Evolutionary conservation across 345 rosid species (phyloP).

Genomic region (Populus tremula): DNA sequence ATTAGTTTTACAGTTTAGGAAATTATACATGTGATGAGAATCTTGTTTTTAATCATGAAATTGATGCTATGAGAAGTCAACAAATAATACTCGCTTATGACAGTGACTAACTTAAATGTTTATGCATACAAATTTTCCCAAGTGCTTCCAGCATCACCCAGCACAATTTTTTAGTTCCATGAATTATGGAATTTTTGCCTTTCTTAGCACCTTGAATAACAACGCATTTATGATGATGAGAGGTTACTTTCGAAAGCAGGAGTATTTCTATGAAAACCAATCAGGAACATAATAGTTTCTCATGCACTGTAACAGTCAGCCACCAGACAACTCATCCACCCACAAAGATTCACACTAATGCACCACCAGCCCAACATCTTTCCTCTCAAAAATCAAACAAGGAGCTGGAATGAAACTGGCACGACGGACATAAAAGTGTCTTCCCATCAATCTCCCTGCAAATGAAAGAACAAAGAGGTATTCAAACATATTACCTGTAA

Average conservation of each 20-base stretch:
- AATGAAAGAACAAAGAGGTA: not conserved
- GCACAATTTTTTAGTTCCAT: not conserved
- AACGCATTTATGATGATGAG: not conserved
- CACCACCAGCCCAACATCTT: not conserved
- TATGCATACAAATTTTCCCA: not conserved
- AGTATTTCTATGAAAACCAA: not conserved
- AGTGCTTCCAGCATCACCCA: not conserved
- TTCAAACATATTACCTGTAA: not conserved
- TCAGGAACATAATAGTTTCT: not conserved
- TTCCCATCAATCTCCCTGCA: slow-evolving; percentile 2
- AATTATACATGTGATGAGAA: not conserved
- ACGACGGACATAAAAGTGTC: not conserved
- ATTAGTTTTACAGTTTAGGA: not conserved
- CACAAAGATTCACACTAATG: not conserved
- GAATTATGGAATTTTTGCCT: not conserved
- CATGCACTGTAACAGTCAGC: not conserved
- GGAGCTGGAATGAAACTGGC: not conserved
- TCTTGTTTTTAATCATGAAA: not conserved
- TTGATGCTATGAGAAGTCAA: not conserved
- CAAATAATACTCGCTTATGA: not conserved
- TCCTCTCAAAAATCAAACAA: not conserved
- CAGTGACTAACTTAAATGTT: not conserved
- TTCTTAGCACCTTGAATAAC: not conserved
- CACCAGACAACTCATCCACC: not conserved
- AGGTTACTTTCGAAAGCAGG: not conserved